Base-by-base conservation (phyloP, 768 basidiomycete species). In the Mycena capillaripes region DNA sequence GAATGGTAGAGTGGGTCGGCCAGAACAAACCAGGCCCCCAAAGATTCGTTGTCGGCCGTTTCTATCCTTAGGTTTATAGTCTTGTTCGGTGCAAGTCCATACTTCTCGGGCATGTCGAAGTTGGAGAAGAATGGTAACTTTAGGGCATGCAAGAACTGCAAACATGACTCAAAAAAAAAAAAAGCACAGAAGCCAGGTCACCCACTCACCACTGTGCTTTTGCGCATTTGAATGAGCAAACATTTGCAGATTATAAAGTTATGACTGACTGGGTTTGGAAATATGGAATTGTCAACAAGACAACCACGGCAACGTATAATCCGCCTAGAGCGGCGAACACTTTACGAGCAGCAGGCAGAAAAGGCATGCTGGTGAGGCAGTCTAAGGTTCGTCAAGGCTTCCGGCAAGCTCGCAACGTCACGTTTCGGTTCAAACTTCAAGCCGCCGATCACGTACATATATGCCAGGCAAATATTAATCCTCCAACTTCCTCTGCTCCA, bases 1-100 rank as follows among this genome's bases (percentile, higher is more conserved):
- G 83, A 82, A 59, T 87, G 89, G 79, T 93, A 94, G 76, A 88
- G 87, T 1, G 83, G 77, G 60, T 95, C 91, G 0, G 94, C 89
- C 6, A 96, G 85, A 50, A 93, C 82, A 80, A 95, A 95, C 95
- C 95, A 97, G 23, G 95, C 93, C 19, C 97, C 97, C 46, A 98
- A 79, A 0, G 86, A 87, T 69, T 92, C 89, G 69, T 95, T 93
- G 79, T 99, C 97, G 0, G 89, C 77, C 0, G 96, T 96, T 17
- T 83, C 81, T 10, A 98, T 83, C 65, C 89, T 83, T 57, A 96
- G 79, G 76, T 97, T 95, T 57, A 89, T 81, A 0, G 94, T 92
- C 79, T 95, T 96, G 74, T 91, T 92, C 4, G 94, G 95, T 32
- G 96, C 91, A 65, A 97, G 84, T 1, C 95, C 94, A 78, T 95